phyloP scores from a whole-genome alignment of 176 grass and related monocot species.

The Oryza officinalis region DNA sequence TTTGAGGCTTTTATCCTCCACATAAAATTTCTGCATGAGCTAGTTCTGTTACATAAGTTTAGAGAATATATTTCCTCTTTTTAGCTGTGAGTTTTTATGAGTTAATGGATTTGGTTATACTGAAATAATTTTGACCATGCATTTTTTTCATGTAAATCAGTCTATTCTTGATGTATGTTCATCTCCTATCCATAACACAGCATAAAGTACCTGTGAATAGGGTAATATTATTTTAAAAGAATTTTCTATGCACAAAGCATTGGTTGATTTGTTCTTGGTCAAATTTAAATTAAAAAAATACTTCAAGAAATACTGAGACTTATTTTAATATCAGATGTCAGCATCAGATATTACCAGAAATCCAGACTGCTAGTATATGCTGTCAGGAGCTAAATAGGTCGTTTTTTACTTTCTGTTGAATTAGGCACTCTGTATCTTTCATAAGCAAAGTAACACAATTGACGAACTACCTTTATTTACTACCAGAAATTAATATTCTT shows the following conservation, averaged over 20 bases:
- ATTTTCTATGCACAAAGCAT: neutral
- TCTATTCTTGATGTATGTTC: conserved; percentile 8
- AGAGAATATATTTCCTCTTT: neutral
- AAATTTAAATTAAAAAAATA: neutral
- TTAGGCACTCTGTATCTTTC: neutral
- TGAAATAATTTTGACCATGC: conserved; percentile 12
- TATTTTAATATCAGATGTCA: conserved; percentile 2
- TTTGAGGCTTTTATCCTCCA: neutral
- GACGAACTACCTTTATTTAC: neutral
- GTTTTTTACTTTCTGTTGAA: neutral
- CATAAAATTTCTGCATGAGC: neutral
- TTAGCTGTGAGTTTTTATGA: conserved; percentile 9
- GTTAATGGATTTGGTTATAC: neutral
- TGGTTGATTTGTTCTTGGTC: neutral
- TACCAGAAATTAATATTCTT: neutral
- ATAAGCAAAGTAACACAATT: neutral
- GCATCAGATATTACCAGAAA: conserved; percentile 21
- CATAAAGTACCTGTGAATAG: neutral
- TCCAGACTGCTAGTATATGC: neutral
- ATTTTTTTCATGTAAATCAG: neutral
- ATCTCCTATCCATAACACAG: neutral
- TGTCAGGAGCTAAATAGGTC: neutral
- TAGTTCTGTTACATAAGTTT: neutral
- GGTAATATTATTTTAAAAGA: conserved; percentile 2
- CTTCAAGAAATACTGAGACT: neutral